These are phyloP conservation scores for Calonectria pseudoreteaudii DNA, from an alignment of 2,329 filamentous ascomycete genomes.

Conservation along the genomic window DNA sequence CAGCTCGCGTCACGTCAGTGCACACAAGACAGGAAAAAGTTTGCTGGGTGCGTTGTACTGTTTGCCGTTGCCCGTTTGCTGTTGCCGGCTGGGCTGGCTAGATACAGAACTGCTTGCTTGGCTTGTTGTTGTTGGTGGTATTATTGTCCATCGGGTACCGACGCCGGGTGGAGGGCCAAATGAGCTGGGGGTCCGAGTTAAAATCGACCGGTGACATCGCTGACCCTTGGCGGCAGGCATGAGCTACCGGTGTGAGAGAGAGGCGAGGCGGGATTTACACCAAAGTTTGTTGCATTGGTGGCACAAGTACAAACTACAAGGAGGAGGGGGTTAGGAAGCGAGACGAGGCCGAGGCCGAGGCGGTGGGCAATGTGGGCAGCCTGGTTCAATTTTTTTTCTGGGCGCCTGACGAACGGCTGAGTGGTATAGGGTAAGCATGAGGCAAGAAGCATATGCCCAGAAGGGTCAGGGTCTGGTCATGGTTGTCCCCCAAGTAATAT, in stretches of 20 bases:
- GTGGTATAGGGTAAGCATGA: neutral
- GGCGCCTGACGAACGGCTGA: neutral
- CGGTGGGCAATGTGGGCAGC: neutral
- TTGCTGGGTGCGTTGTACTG: conserved; percentile 21
- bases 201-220: conserved; percentile 25
- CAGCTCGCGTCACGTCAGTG: conserved; percentile 30
- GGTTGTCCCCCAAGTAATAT: neutral
- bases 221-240: conserved; percentile 13
- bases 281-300: conserved; percentile 1
- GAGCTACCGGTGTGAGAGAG: neutral
- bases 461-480: neutral
- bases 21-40: conserved; percentile 19
- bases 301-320: conserved; percentile 1
- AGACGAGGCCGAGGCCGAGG: neutral
- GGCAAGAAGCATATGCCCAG: neutral
- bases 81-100: conserved; percentile 23
- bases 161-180: conserved; percentile 18
- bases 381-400: neutral
- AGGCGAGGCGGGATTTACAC: neutral
- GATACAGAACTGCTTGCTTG: conserved; percentile 17
- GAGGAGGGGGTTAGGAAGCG: neutral
- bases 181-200: conserved; percentile 17
- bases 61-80: conserved; percentile 26
- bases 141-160: conserved; percentile 28
- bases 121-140: conserved; percentile 25